These are phyloP conservation scores for Coix lacrymajobi DNA, from an alignment of 176 grass and related monocot species.

Conservation along the genomic window DNA sequence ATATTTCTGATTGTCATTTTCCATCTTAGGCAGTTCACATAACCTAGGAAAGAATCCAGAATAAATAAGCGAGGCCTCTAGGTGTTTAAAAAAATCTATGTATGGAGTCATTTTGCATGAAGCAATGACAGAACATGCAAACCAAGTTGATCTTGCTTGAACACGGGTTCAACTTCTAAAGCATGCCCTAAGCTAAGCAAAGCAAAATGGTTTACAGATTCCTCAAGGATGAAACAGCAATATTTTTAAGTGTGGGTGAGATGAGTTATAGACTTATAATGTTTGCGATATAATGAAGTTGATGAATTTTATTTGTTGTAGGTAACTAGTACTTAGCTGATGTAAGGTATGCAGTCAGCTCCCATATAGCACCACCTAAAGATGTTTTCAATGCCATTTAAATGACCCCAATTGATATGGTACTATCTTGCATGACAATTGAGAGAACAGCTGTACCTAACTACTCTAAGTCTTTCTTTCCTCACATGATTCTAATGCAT, in stretches of 20 bases:
- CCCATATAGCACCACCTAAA: not conserved
- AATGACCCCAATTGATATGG: not conserved
- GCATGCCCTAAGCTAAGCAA: not conserved
- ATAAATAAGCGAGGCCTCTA: not conserved
- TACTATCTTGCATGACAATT: constrained; percentile 10
- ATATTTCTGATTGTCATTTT: not conserved
- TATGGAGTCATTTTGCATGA: not conserved
- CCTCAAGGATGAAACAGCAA: not conserved
- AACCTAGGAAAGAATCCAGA: not conserved
- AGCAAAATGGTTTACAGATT: not conserved
- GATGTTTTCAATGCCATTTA: not conserved
- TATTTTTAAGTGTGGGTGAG: not conserved
- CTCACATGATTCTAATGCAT: not conserved
- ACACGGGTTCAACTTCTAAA: not conserved
- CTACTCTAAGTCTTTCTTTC: not conserved
- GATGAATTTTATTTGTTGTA: constrained; percentile 10
- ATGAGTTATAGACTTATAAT: not conserved
- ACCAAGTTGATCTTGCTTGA: not conserved
- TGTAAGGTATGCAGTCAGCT: constrained; percentile 3
- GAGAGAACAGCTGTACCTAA: not conserved
- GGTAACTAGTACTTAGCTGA: not conserved
- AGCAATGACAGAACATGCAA: not conserved
- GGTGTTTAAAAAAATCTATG: not conserved
- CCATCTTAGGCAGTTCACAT: not conserved
- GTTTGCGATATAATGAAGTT: not conserved